Percentiles rank a stretch among this genome's conserved stretches.
These are phyloP conservation scores for Neltuma alba DNA, from an alignment of 306 rosid genomes.

Conservation along the genomic window DNA sequence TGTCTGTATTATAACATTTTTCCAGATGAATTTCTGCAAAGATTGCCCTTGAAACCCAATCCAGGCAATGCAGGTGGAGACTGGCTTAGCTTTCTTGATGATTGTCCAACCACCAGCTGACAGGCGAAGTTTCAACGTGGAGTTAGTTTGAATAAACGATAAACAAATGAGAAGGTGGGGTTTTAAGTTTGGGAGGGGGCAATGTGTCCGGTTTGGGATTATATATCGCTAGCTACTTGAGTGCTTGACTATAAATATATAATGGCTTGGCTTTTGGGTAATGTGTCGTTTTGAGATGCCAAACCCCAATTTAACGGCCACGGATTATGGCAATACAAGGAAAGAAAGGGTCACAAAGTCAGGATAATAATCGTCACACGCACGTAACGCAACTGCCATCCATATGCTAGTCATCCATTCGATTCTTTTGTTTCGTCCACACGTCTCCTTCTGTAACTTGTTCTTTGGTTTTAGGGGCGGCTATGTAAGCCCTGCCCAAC, in stretches of 20 bases:
- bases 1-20: too few relatives aligned
- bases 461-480: not conserved
- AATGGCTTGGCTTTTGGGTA: constrained; percentile 39
- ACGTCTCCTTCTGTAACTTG: constrained; percentile 1
- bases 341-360: not conserved
- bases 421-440: constrained; percentile 23
- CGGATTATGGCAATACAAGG: not conserved
- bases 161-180: not conserved
- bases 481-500: not conserved
- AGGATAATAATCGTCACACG: not conserved
- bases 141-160: not conserved
- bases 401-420: too few relatives aligned
- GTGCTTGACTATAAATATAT: too few relatives aligned
- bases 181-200: not conserved
- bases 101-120: constrained; percentile 61
- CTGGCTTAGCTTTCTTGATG: too few relatives aligned
- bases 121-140: constrained; percentile 48
- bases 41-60: too few relatives aligned
- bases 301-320: constrained; percentile 44
- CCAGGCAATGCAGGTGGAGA: too few relatives aligned
- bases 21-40: too few relatives aligned
- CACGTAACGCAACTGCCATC: constrained; percentile 47
- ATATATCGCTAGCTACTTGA: constrained; percentile 12
- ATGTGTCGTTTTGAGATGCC: constrained; percentile 61
- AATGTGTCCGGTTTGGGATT: constrained; percentile 22